Percentiles rank a stretch among this genome's conserved stretches.
Conservation (phyloP, 1,139 yeast species). For the Pichia sp. region DNA sequence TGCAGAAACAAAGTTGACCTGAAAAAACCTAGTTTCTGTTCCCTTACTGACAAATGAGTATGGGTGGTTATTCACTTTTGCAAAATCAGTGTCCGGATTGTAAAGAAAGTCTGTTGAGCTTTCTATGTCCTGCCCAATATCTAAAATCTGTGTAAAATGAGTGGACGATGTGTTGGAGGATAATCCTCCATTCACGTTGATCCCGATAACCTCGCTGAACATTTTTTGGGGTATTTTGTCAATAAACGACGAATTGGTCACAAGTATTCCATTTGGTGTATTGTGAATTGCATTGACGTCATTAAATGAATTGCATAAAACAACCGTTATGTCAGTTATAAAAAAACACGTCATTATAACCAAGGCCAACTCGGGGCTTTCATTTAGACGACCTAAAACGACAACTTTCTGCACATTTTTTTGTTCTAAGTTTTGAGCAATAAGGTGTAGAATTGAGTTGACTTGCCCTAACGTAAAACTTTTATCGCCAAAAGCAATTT, state of each 20-base stretch:
- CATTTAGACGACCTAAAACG: conserved; percentile 21
- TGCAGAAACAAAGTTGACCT: conserved; percentile 58
- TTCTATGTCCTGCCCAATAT: conserved; percentile 3
- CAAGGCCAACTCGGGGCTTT: conserved; percentile 21
- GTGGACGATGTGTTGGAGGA: too few species aligned
- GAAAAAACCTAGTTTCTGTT: conserved; percentile 42
- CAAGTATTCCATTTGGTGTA: not conserved
- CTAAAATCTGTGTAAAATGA: too few species aligned
- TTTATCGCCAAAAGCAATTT: conserved; percentile 8
- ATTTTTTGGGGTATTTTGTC: not conserved
- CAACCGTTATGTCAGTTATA: conserved; percentile 24
- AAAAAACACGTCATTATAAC: conserved; percentile 28
- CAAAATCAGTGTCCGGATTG: conserved; percentile 21
- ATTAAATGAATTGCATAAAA: conserved; percentile 15
- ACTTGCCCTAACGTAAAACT: conserved; percentile 17
- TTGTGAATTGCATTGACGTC: conserved; percentile 9
- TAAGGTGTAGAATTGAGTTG: conserved; percentile 22
- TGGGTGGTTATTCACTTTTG: conserved; percentile 31
- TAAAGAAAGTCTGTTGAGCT: conserved; percentile 16
- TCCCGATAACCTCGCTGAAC: conserved; percentile 8
- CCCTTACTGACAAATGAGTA: conserved; percentile 31
- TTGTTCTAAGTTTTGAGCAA: conserved; percentile 15
- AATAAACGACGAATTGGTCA: conserved; percentile 19
- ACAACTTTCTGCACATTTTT: conserved; percentile 20
- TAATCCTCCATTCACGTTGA: not conserved